Percentiles rank a stretch among this genome's conserved stretches.
Conservation (phyloP, 305 asterid species). For the Ajuga reptans region DNA sequence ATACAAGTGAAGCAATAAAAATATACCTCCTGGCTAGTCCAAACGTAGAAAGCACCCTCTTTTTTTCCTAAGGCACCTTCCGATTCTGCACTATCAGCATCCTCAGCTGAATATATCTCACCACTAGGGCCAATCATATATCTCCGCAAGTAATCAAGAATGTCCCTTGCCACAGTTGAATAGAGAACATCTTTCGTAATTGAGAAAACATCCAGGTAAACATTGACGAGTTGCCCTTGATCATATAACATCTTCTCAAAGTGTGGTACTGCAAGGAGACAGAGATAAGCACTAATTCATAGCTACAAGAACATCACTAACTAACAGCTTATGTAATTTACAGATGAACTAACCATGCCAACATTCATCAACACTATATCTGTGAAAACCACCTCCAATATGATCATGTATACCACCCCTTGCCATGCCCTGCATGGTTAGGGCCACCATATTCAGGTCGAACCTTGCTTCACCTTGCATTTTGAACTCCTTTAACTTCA, state of each 20-base stretch:
- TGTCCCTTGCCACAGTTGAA: conserved; percentile 57
- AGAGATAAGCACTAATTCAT: background rate
- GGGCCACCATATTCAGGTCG: conserved; percentile 47
- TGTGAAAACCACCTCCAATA: conserved; percentile 90
- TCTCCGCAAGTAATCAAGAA: conserved; percentile 83
- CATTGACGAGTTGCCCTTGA: conserved; percentile 85
- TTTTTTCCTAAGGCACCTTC: conserved; percentile 63
- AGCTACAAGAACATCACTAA: background rate
- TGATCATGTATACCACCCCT: conserved; percentile 93
- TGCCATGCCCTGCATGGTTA: conserved; percentile 75
- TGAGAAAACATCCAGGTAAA: conserved; percentile 60
- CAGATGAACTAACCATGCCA: conserved; percentile 73
- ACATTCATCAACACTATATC: conserved; percentile 94
- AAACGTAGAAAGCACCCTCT: conserved; percentile 84
- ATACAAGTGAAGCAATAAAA: background rate
- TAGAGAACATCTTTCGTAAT: conserved; percentile 58
- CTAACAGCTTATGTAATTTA: background rate
- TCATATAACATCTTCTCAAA: conserved; percentile 96
- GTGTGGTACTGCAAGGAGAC: conserved; percentile 69
- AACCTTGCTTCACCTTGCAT: conserved; percentile 59
- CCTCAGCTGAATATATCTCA: conserved; percentile 89
- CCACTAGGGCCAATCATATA: conserved; percentile 83
- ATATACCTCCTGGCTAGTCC: conserved; percentile 72
- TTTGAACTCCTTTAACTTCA: conserved; percentile 50
- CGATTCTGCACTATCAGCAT: conserved; percentile 88